Evolutionary conservation across 2,329 filamentous ascomycete genomes (phyloP).

Genomic region (Fusarium solani-melongenae): DNA sequence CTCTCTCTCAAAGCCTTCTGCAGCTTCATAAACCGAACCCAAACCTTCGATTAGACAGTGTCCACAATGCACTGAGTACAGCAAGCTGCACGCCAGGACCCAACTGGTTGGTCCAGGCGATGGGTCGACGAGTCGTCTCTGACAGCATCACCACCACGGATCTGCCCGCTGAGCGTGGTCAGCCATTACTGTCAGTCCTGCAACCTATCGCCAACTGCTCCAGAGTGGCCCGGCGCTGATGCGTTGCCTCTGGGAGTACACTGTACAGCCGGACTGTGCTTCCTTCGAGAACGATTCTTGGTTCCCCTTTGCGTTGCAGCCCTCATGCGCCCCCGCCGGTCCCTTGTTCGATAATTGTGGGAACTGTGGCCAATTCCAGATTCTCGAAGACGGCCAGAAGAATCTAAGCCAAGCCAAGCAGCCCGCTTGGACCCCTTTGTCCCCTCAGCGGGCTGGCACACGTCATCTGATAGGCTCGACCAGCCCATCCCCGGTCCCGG

Average conservation of each 20-base stretch:
- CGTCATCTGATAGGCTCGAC: constrained; percentile 21
- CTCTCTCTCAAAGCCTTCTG: constrained; percentile 10
- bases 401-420: constrained; percentile 41
- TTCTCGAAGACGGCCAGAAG: constrained; percentile 46
- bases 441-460: constrained; percentile 12
- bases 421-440: constrained; percentile 29
- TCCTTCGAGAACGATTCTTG: constrained; percentile 44
- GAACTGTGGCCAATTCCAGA: constrained; percentile 37
- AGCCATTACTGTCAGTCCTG: background rate
- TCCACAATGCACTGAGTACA: background rate
- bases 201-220: background rate
- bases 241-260: constrained; percentile 2
- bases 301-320: constrained; percentile 33
- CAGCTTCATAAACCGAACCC: constrained; percentile 5
- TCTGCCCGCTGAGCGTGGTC: background rate
- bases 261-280: constrained; percentile 32
- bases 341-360: constrained; percentile 35
- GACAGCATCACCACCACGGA: background rate
- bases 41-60: constrained; percentile 17
- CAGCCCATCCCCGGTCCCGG: constrained; percentile 7
- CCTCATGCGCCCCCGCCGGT: constrained; percentile 15
- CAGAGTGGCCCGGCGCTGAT: background rate
- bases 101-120: background rate
- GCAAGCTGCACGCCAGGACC: background rate
- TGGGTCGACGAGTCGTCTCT: background rate